These are phyloP conservation scores for Diaporthe citriasiana DNA, from an alignment of 2,329 filamentous ascomycete species.

Conservation along the genomic window DNA sequence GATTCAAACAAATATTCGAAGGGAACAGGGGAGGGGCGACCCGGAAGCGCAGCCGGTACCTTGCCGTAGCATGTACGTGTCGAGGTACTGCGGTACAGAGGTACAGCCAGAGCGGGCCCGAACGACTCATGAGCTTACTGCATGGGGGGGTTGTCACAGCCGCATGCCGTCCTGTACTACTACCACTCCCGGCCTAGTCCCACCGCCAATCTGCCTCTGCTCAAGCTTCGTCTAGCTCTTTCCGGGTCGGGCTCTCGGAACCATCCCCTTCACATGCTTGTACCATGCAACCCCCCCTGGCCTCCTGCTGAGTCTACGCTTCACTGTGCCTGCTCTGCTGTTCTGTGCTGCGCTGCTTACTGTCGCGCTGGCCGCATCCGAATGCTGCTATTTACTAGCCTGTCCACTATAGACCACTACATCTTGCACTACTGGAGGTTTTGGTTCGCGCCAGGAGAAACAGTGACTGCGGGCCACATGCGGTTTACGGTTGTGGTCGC, in stretches of 20 bases:
- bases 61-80: constrained; percentile 3
- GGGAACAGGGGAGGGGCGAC: constrained; percentile 13
- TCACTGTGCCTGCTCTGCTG: background rate
- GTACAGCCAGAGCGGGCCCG: constrained; percentile 16
- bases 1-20: constrained; percentile 38
- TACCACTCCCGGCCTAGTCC: constrained; percentile 21
- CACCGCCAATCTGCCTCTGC: constrained; percentile 27
- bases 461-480: constrained; percentile 20
- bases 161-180: constrained; percentile 17
- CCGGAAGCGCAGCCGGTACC: constrained; percentile 26
- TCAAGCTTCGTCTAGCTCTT: constrained; percentile 32
- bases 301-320: background rate
- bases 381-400: constrained; percentile 30
- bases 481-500: constrained; percentile 5
- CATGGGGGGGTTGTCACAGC: background rate
- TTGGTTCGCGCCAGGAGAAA: constrained; percentile 14
- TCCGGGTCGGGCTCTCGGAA: constrained; percentile 34
- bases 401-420: constrained; percentile 22
- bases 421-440: background rate
- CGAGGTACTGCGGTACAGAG: background rate
- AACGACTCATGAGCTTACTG: constrained; percentile 34
- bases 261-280: constrained; percentile 28
- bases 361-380: constrained; percentile 28
- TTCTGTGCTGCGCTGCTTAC: background rate
- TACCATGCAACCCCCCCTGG: constrained; percentile 6